These are phyloP conservation scores for Knufia petricola DNA, from an alignment of 2,329 filamentous ascomycete species.

Conservation along the genomic window DNA sequence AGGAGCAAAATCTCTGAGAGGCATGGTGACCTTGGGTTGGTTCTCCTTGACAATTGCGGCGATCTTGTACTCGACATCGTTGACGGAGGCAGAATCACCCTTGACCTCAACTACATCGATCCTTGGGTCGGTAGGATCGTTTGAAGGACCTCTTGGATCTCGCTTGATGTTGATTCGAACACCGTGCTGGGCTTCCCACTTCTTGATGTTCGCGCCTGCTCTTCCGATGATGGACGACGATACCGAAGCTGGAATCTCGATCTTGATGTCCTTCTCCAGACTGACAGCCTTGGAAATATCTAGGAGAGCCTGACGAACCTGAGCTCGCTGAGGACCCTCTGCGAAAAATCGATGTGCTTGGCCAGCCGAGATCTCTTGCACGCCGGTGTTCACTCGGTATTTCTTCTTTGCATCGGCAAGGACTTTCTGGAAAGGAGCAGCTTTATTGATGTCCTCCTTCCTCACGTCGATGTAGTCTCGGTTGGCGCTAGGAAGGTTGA, in stretches of 20 bases:
- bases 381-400: slow-evolving; percentile 75
- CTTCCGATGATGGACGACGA: slow-evolving; percentile 89
- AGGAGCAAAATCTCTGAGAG: slow-evolving; percentile 72
- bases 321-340: slow-evolving; percentile 63
- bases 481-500: slow-evolving; percentile 64
- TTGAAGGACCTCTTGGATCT: slow-evolving; percentile 53
- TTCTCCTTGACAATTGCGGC: slow-evolving; percentile 80
- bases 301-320: slow-evolving; percentile 78
- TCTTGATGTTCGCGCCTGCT: slow-evolving; percentile 79
- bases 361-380: slow-evolving; percentile 57
- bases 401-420: slow-evolving; percentile 86
- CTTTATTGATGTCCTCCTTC: slow-evolving; percentile 63
- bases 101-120: slow-evolving; percentile 81
- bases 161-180: slow-evolving; percentile 85
- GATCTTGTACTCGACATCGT: slow-evolving; percentile 74
- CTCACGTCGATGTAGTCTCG: slow-evolving; percentile 66
- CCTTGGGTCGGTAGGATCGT: slow-evolving; percentile 57
- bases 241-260: slow-evolving; percentile 73
- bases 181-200: slow-evolving; percentile 79
- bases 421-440: slow-evolving; percentile 74
- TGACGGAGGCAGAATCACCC: slow-evolving; percentile 80
- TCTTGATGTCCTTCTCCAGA: slow-evolving; percentile 62
- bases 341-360: slow-evolving; percentile 74
- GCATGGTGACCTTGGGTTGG: slow-evolving; percentile 69
- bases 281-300: slow-evolving; percentile 84